Evolutionary conservation across 2,329 filamentous ascomycete genomes (phyloP), one percentile per base, ranked within the genome.

Genomic region (Aspergillus sojae): DNA sequence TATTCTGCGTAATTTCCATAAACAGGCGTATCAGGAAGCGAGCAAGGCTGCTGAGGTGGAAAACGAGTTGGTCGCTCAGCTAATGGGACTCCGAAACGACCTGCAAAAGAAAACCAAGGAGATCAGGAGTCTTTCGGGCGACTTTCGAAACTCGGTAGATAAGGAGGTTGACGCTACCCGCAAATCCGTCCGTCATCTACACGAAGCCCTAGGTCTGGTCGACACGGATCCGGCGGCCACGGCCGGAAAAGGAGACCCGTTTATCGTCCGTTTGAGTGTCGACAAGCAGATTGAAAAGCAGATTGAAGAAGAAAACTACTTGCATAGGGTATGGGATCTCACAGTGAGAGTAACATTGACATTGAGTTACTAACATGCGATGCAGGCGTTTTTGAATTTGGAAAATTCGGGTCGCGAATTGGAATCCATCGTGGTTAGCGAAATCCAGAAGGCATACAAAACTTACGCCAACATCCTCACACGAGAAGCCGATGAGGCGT

Each of bases 371-470:
- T 56, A 45, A 61, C 21, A 14, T 21, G 21, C 32, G 66, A 23
- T 30, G 58, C 62, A 96, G 91, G 95, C 95, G 11, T 97, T 96
- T 73, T 84, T 97, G 58, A 98, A 99, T 75, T 85, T 99, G 16
- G 95, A 99, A 77, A 92, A 88, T 69, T 98, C 95, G 19, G 95
- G 95, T 2, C 90, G 94, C 65, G 95, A 99, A 79, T 87, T 99
- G 2, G 95, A 99, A 79, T 91, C 93, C 0, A 98, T 99, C 67
- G 93, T 99, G 0, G 93, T 99, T 16, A 93, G 94, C 69, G 95
- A 99, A 79, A 96, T 99, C 48, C 95, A 99, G 75, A 98, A 98
- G 78, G 93, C 95, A 0, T 98, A 97, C 81, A 97, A 95, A 72
- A 93, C 94, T 2, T 93, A 97, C 70, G 92, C 94, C 28, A 91